A percentile compares a stretch with the other conserved stretches of the same genome.
Conservation (phyloP, 2,329 filamentous ascomycete species). For the Botryotinia narcissicola region DNA sequence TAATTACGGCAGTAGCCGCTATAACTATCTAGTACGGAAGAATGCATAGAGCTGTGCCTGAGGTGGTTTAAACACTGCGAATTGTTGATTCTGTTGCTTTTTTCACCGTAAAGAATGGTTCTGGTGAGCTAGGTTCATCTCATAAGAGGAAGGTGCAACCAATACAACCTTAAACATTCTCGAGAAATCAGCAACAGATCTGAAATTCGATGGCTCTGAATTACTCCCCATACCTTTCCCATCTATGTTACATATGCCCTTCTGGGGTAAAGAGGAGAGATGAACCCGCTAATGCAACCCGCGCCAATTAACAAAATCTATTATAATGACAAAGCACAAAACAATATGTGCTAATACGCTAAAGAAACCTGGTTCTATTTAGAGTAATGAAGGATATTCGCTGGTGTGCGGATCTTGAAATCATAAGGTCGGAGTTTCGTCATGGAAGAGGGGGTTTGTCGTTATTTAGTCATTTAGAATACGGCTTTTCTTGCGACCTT, state of each 20-base stretch:
- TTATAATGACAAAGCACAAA: constrained; percentile 35
- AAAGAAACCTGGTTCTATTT: constrained; percentile 23
- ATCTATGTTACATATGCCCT: constrained; percentile 38
- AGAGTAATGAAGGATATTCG: constrained; percentile 13
- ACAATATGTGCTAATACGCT: constrained; percentile 36
- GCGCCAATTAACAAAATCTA: constrained; percentile 35
- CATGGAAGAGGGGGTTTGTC: background rate
- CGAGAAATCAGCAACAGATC: background rate
- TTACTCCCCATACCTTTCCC: constrained; percentile 28
- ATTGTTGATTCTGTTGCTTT: background rate
- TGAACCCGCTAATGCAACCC: constrained; percentile 40
- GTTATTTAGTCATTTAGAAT: constrained; percentile 40
- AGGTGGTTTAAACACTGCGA: background rate
- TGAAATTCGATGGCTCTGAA: constrained; percentile 22
- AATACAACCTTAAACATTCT: background rate
- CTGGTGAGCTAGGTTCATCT: background rate
- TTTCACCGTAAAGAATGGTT: background rate
- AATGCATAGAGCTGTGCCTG: background rate
- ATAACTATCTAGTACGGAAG: background rate
- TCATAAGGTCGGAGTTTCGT: constrained; percentile 14
- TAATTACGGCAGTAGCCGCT: background rate
- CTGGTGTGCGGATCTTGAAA: constrained; percentile 12
- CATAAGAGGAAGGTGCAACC: constrained; percentile 2
- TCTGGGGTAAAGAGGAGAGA: constrained; percentile 37
- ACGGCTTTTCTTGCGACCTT: constrained; percentile 52